phyloP scores from a whole-genome alignment of 2,329 filamentous ascomycete species.

The Phialemoniopsis sp. region DNA sequence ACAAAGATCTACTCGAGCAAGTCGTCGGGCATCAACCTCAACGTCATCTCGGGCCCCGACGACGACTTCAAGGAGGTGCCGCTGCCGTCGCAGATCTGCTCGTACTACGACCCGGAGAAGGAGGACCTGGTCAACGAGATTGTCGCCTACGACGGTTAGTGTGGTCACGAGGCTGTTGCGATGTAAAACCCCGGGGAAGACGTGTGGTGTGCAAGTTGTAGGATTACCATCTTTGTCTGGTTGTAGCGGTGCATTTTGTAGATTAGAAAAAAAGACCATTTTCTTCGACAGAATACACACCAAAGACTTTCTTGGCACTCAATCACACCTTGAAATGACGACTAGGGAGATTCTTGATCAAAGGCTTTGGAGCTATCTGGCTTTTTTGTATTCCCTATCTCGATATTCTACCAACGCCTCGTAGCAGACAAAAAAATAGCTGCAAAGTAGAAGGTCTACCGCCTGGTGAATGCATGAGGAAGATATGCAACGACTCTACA shows the following conservation, averaged over 20 bases:
- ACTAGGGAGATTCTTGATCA: too few species aligned
- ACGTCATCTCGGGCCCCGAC: constrained; percentile 65
- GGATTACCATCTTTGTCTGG: constrained; percentile 1
- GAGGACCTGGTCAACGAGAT: constrained; percentile 86
- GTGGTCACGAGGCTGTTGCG: constrained; percentile 1
- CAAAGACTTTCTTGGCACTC: too few species aligned
- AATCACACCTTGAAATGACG: too few species aligned
- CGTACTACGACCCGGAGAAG: constrained; percentile 64
- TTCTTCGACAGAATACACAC: too few species aligned
- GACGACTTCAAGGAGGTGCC: constrained; percentile 86
- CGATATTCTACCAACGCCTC: too few species aligned
- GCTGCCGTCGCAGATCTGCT: constrained; percentile 84
- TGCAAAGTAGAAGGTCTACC: too few species aligned
- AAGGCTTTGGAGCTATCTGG: too few species aligned
- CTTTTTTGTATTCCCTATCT: too few species aligned
- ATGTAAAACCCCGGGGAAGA: too few species aligned
- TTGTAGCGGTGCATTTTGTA: neutral
- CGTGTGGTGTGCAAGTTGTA: constrained; percentile 2
- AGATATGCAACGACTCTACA: too few species aligned
- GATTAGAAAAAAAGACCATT: neutral
- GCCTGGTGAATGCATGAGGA: too few species aligned
- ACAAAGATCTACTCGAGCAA: constrained; percentile 91
- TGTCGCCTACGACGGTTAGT: constrained; percentile 83
- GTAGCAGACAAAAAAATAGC: too few species aligned
- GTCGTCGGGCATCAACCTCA: constrained; percentile 81